Percentiles rank a stretch among this genome's conserved stretches.
Evolutionary conservation across 1,139 yeast species (phyloP).

Genomic region (Kurtzmaniella quercitrusa): DNA sequence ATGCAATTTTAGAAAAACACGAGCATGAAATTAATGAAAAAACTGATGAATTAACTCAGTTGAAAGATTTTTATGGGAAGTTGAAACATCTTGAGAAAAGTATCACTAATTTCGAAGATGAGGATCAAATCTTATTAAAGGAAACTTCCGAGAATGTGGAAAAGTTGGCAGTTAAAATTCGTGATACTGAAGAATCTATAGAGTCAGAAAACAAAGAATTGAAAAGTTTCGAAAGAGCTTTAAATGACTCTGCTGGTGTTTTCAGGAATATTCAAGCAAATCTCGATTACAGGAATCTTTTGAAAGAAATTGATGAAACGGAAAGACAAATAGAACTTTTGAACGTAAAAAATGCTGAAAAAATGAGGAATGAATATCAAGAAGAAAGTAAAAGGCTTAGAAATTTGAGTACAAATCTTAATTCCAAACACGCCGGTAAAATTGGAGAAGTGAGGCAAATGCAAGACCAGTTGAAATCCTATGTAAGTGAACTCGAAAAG

Average conservation of each 20-base stretch:
- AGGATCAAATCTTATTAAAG: slow-evolving; percentile 16
- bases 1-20: slow-evolving; percentile 21
- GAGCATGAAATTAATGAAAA: slow-evolving; percentile 18
- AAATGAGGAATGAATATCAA: slow-evolving; percentile 61
- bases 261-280: slow-evolving; percentile 38
- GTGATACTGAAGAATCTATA: slow-evolving; percentile 5
- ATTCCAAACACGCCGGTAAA: slow-evolving; percentile 70
- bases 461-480: slow-evolving; percentile 60
- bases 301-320: slow-evolving; percentile 24
- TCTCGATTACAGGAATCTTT: slow-evolving; percentile 32
- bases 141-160: slow-evolving; percentile 31
- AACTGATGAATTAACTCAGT: slow-evolving; percentile 6
- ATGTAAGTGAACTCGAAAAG: slow-evolving; percentile 55
- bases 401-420: slow-evolving; percentile 49
- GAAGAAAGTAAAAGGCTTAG: slow-evolving; percentile 53
- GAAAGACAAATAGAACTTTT: slow-evolving; percentile 25
- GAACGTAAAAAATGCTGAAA: slow-evolving; percentile 59
- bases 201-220: slow-evolving; percentile 10
- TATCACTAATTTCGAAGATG: slow-evolving; percentile 10
- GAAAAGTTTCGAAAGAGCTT: slow-evolving; percentile 23
- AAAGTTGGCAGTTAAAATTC: slow-evolving; percentile 22
- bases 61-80: slow-evolving; percentile 5
- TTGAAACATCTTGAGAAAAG: slow-evolving; percentile 4
- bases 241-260: slow-evolving; percentile 32
- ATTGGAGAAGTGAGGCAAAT: slow-evolving; percentile 84